phyloP scores from a whole-genome alignment of 306 rosid genomes.

The Inga leiocalycina region DNA sequence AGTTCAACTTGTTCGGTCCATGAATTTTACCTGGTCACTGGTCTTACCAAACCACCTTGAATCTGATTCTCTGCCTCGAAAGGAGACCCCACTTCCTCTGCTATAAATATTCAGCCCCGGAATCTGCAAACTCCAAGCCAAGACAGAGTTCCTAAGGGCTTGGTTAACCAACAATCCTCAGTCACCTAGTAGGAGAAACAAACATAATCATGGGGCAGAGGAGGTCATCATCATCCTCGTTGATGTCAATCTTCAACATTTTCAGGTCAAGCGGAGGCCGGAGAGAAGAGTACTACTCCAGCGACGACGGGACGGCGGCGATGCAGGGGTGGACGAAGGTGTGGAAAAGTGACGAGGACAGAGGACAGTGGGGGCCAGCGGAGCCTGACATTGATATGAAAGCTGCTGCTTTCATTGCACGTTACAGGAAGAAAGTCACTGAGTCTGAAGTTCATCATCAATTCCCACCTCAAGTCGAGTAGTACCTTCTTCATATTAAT shows the following conservation, averaged over 20 bases:
- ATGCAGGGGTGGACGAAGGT: slow-evolving; percentile 42
- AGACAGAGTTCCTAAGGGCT: slow-evolving; percentile 1
- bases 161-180: neutral
- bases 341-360: slow-evolving; percentile 78
- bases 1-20: slow-evolving; percentile 40
- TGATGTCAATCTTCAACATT: slow-evolving; percentile 58
- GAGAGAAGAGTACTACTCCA: slow-evolving; percentile 15
- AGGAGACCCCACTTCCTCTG: neutral
- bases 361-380: slow-evolving; percentile 52
- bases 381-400: slow-evolving; percentile 60
- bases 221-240: slow-evolving; percentile 50
- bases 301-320: slow-evolving; percentile 26
- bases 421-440: slow-evolving; percentile 38
- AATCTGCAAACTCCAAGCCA: neutral
- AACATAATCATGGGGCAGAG: slow-evolving; percentile 52
- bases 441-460: slow-evolving; percentile 40
- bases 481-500: neutral
- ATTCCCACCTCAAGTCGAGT: slow-evolving; percentile 16
- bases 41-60: slow-evolving; percentile 27
- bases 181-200: neutral
- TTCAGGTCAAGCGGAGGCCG: slow-evolving; percentile 49
- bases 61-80: slow-evolving; percentile 41
- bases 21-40: slow-evolving; percentile 9
- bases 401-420: slow-evolving; percentile 49
- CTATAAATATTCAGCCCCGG: neutral